Evolutionary conservation across 1,284 basidiomycete species (phyloP).

Genomic region (Bondarzewia mesenterica): DNA sequence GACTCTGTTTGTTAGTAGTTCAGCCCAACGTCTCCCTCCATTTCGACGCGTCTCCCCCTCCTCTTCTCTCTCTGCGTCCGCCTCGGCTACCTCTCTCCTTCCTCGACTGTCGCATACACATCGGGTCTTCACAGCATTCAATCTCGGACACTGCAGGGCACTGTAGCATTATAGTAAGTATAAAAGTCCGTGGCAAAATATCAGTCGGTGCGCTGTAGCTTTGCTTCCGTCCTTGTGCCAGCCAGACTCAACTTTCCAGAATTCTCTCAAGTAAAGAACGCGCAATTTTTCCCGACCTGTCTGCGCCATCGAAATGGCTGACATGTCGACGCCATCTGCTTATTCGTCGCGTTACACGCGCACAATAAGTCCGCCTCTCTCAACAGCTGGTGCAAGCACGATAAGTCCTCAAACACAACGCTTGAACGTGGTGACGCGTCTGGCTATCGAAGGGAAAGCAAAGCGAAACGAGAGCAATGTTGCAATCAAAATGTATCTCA

Average conservation of each 20-base stretch:
- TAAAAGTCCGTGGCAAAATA: neutral
- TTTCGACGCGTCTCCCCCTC: neutral
- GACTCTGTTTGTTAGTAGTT: neutral
- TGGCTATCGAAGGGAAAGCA: constrained; percentile 66
- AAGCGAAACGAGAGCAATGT: constrained; percentile 54
- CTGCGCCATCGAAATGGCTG: neutral
- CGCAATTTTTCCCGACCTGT: neutral
- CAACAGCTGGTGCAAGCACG: constrained; percentile 26
- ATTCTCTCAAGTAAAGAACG: neutral
- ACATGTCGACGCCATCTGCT: constrained; percentile 7
- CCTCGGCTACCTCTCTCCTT: neutral
- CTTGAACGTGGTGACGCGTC: constrained; percentile 61
- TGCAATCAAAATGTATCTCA: constrained; percentile 65
- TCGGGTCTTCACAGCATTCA: neutral
- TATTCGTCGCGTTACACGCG: constrained; percentile 24
- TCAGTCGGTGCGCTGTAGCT: neutral
- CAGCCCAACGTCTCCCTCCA: neutral
- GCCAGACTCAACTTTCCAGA: neutral
- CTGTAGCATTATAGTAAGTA: neutral
- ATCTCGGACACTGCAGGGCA: neutral
- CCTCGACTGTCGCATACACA: neutral
- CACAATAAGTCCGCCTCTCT: constrained; percentile 33
- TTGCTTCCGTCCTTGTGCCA: neutral
- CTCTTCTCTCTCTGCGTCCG: neutral
- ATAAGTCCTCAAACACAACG: constrained; percentile 32